A percentile compares a stretch with the other conserved stretches of the same genome.
Conservation (phyloP, 306 rosid genomes). For the Betula pendula region DNA sequence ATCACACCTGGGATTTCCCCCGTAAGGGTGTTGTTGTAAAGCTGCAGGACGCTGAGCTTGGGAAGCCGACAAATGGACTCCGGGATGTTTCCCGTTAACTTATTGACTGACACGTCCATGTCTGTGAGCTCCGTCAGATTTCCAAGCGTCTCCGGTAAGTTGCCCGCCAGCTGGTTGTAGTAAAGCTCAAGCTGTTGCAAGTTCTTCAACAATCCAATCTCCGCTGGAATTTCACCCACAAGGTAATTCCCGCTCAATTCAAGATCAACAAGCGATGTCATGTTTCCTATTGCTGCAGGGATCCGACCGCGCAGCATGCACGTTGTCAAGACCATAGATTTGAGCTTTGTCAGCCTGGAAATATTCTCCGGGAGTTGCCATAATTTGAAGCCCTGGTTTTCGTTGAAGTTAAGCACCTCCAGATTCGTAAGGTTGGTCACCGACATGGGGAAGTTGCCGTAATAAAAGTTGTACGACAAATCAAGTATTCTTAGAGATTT, state of each 20-base stretch:
- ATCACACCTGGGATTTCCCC: constrained; percentile 73
- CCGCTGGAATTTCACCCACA: constrained; percentile 59
- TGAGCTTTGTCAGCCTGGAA: constrained; percentile 48
- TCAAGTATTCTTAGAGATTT: constrained; percentile 60
- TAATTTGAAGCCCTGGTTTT: constrained; percentile 44
- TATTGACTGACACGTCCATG: constrained; percentile 88
- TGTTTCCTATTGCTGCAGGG: constrained; percentile 75
- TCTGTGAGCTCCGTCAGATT: constrained; percentile 71
- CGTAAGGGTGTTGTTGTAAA: constrained; percentile 80
- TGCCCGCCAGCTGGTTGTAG: constrained; percentile 69
- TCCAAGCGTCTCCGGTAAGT: constrained; percentile 75
- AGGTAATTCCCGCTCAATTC: constrained; percentile 79
- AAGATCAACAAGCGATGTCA: constrained; percentile 75
- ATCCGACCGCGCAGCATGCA: constrained; percentile 70
- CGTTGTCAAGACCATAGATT: constrained; percentile 56
- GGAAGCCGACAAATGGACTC: constrained; percentile 74
- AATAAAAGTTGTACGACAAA: constrained; percentile 67
- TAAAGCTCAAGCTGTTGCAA: constrained; percentile 73
- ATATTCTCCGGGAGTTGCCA: constrained; percentile 69
- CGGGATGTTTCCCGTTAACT: constrained; percentile 63
- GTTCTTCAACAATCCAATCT: constrained; percentile 66
- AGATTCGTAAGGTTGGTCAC: constrained; percentile 69
- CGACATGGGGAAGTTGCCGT: constrained; percentile 75
- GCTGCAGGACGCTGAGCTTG: constrained; percentile 70
- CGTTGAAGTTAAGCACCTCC: constrained; percentile 76